Percentiles rank a stretch among this genome's conserved stretches.
These are phyloP conservation scores for Sugiyamaella marilandica DNA, from an alignment of 805 yeast genomes.

Conservation along the genomic window DNA sequence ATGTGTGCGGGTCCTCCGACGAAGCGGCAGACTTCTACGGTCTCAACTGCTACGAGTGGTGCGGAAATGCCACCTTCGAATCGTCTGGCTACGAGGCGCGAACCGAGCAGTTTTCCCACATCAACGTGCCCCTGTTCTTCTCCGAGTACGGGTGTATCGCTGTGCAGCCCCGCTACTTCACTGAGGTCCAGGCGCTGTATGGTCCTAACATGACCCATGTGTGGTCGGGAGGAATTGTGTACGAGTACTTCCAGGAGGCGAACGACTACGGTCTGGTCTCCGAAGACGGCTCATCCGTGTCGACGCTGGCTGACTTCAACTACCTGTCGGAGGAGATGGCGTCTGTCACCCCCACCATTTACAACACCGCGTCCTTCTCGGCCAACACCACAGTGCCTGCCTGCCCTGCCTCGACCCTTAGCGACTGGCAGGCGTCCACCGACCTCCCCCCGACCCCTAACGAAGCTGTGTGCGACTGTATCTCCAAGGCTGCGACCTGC, in stretches of 20 bases:
- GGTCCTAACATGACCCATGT: slow-evolving; percentile 73
- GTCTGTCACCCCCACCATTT: slow-evolving; percentile 47
- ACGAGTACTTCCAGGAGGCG: slow-evolving; percentile 83
- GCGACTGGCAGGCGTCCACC: slow-evolving; percentile 63
- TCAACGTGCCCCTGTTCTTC: slow-evolving; percentile 77
- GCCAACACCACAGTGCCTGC: slow-evolving; percentile 34
- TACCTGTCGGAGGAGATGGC: slow-evolving; percentile 53
- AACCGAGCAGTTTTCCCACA: slow-evolving; percentile 66
- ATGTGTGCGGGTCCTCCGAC: slow-evolving; percentile 68
- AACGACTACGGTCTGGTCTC: slow-evolving; percentile 79
- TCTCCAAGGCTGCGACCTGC: slow-evolving; percentile 51
- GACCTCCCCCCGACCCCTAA: slow-evolving; percentile 76
- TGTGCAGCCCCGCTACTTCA: slow-evolving; percentile 67
- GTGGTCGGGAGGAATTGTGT: slow-evolving; percentile 92
- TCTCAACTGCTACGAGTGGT: slow-evolving; percentile 86
- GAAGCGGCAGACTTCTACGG: slow-evolving; percentile 73
- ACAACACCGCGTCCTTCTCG: slow-evolving; percentile 38
- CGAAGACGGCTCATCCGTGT: slow-evolving; percentile 43
- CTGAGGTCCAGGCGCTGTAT: slow-evolving; percentile 67
- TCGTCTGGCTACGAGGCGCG: slow-evolving; percentile 65
- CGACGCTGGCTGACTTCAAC: slow-evolving; percentile 58
- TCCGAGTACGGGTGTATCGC: slow-evolving; percentile 87
- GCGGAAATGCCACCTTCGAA: slow-evolving; percentile 54
- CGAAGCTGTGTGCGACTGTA: slow-evolving; percentile 59
- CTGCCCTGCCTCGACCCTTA: slow-evolving; percentile 47